These are phyloP conservation scores for Apiospora phragmitis DNA, from an alignment of 2,329 filamentous ascomycete species.

Conservation along the genomic window DNA sequence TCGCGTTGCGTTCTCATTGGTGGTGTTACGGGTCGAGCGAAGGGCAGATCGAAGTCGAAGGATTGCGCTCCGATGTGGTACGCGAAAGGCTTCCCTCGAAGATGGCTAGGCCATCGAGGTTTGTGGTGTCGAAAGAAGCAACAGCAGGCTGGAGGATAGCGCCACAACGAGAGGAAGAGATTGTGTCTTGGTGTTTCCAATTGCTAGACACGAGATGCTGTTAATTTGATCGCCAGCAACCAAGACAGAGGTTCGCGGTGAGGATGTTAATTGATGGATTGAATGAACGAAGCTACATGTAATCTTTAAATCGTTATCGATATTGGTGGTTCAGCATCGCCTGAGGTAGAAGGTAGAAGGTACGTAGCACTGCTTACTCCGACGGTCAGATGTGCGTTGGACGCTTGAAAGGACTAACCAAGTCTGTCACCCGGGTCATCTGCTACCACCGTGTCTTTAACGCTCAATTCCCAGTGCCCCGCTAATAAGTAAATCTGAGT, in stretches of 20 bases:
- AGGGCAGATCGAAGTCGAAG: background rate
- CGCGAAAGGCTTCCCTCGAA: background rate
- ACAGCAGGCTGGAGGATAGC: background rate
- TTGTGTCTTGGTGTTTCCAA: background rate
- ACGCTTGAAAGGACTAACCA: background rate
- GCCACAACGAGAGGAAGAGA: background rate
- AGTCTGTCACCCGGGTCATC: background rate
- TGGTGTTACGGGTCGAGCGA: background rate
- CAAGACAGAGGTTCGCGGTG: background rate
- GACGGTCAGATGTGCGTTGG: background rate
- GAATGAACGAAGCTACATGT: no score
- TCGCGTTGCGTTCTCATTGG: background rate
- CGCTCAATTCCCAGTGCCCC: background rate
- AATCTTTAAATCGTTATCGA: background rate
- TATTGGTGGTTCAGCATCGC: background rate
- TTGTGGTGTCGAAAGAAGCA: background rate
- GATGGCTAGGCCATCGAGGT: constrained; percentile 6
- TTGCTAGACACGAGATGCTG: background rate
- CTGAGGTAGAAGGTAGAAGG: background rate
- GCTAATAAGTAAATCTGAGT: background rate
- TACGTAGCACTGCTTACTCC: background rate
- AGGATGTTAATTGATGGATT: background rate
- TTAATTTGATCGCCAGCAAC: background rate
- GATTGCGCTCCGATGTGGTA: constrained; percentile 6
- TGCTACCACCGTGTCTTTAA: background rate